Conservation (phyloP, 345 rosid genomes). For the Camelina neglecta region DNA sequence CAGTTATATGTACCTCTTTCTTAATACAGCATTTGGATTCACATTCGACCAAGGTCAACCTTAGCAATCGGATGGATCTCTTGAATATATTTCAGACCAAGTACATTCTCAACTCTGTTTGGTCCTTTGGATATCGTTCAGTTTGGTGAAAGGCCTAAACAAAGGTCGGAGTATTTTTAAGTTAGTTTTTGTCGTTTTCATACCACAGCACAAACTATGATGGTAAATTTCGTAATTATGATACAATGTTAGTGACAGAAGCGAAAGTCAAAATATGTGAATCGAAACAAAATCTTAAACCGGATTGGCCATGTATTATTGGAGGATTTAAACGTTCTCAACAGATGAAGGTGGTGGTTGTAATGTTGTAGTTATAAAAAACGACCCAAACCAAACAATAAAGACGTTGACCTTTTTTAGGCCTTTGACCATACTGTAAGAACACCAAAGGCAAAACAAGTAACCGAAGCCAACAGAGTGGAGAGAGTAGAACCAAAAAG, state of each 20-base stretch:
- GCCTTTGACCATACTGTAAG: conserved; percentile 17
- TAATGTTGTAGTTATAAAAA: neutral
- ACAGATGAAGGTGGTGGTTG: too few relatives aligned
- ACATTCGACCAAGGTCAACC: too few relatives aligned
- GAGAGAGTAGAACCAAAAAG: conserved; percentile 9
- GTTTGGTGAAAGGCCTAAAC: conserved; percentile 11
- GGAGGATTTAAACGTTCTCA: too few relatives aligned
- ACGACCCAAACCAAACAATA: conserved; percentile 6
- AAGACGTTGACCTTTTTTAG: conserved; percentile 9
- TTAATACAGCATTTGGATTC: conserved; percentile 31
- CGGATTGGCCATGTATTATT: too few relatives aligned
- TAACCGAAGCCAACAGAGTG: conserved; percentile 18
- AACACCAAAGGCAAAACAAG: neutral
- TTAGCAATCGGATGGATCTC: too few relatives aligned
- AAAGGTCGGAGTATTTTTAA: neutral
- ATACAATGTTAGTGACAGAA: too few relatives aligned
- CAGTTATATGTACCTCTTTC: neutral
- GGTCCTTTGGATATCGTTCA: neutral
- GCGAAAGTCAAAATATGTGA: too few relatives aligned
- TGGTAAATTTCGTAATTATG: too few relatives aligned
- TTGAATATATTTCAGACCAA: too few relatives aligned
- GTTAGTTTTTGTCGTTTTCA: neutral
- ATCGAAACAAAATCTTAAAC: too few relatives aligned
- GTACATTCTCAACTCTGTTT: too few relatives aligned
- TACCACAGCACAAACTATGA: neutral